Evolutionary conservation across 192 early-diverging fungal species (phyloP), one percentile per base, ranked within the genome.

Genomic region (Coemansia sp.): DNA sequence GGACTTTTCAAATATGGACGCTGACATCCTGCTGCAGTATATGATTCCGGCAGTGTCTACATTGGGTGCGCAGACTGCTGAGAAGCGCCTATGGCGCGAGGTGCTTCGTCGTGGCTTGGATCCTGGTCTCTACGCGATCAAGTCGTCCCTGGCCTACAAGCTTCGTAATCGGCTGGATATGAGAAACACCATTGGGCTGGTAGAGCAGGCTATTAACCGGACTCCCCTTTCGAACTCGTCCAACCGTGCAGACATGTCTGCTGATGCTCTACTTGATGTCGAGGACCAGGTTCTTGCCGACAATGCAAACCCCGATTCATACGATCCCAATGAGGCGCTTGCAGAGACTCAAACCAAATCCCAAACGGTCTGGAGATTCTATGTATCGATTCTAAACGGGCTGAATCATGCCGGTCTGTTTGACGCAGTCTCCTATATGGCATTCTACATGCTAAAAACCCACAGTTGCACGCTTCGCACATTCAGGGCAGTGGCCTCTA

Each of bases 401-500:
- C 55, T 67, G 48, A 64, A 58, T 33, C 53, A 46, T 9, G 42
- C 43, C 34, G 60, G 65, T 18, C 19, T 56, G 36, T 15, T 19
- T 8, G 58, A 56, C n/a, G 51, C 60, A 4, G 62, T 75, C 27
- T 56, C 63, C 20, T 15, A 37, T 5, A 46, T 75, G 25, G 72
- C 72, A 6, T 46, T 56, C 11, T 55, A 64, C 9, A 37, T 75
- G 14, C 44, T 75, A 24, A 27, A 66, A 7, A 56, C 30, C 46
- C 35, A 36, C 17, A 24, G 30, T 14, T 53, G 64, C 20, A 39
- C 49, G 1, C 38, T 27, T 15, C 56, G 53, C 13, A 52, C 50
- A 11, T 67, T 75, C 26, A 46, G 53, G 3, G 49, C 56, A 0
- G 28, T 75, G 11, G 65, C 60, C 4, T 58, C 60, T 1, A 44